Conservation (phyloP, 495 filamentous ascomycete genomes). For the Copromyces sp. region DNA sequence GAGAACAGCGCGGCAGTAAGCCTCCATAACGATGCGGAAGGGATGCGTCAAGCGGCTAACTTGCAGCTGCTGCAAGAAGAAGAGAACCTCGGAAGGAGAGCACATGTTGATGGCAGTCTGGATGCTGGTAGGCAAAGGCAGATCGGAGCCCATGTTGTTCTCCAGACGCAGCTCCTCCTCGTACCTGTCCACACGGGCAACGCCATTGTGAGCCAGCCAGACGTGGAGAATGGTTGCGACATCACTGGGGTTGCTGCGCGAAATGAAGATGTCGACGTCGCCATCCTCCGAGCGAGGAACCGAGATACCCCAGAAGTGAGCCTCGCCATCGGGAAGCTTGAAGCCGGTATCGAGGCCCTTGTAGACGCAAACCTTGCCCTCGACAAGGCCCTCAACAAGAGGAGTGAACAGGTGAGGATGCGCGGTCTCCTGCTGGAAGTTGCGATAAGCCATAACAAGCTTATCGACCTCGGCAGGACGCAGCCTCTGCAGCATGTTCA, state of each 20-base stretch:
- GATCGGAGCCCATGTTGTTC: not conserved
- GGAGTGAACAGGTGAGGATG: conserved; percentile 5
- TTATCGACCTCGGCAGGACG: conserved; percentile 10
- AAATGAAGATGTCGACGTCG: conserved; percentile 14
- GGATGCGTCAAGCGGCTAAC: conserved; percentile 2
- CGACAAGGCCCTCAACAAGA: conserved; percentile 10
- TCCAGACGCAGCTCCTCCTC: conserved; percentile 17
- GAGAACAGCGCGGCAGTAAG: conserved; percentile 5
- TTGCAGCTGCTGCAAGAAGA: conserved; percentile 14
- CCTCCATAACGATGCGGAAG: conserved; percentile 10
- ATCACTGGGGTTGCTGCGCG: conserved; percentile 14
- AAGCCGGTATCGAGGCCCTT: conserved; percentile 19
- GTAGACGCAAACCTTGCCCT: conserved; percentile 9
- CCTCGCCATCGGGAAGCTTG: conserved; percentile 11
- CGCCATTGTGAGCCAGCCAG: conserved; percentile 18
- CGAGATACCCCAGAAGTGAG: conserved; percentile 18
- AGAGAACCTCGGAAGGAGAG: conserved; percentile 12
- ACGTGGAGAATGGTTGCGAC: conserved; percentile 14
- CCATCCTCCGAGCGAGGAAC: not conserved
- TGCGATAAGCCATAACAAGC: conserved; percentile 10
- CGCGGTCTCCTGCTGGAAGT: conserved; percentile 2
- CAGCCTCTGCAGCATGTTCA: conserved; percentile 16
- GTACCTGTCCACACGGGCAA: conserved; percentile 11
- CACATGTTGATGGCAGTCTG: conserved; percentile 9
- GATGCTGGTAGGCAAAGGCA: conserved; percentile 11